Evolutionary conservation across 1,284 basidiomycete species (phyloP), one percentile per base, ranked within the genome.

Genomic region (Marasmius sp.): DNA sequence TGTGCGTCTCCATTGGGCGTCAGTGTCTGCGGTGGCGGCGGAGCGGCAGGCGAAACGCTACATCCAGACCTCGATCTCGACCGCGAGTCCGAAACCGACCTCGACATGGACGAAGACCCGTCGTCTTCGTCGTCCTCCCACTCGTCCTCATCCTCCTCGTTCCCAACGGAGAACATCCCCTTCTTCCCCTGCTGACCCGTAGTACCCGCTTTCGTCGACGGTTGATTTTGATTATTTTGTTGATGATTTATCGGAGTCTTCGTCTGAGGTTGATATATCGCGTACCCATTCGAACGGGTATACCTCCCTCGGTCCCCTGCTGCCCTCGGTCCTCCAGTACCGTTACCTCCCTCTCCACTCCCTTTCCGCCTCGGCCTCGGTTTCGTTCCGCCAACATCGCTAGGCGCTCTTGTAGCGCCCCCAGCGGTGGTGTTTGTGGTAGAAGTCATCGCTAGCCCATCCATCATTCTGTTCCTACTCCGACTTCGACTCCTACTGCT

Each of bases 401-500:
- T 51, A 2, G 20, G n/a, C 45, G 16, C 20, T n/a, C 11, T 20
- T 14, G 45, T 8, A 8, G 50, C 20, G 38, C 33, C 37, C 10
- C 18, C 27, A 27, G 5, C 18, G 6, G 48, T 49, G 27, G 48
- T 18, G 18, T 4, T 49, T 4, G 36, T 54, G 36, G 33, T n/a
- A 1, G 34, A 54, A 12, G 52, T 54, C 52, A 54, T 54, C n/a
- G 52, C 38, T 34, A 54, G 38, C 12, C 27, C 52, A 14, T 54
- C 52, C 36, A 9, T 14, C 7, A 54, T 14, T 16, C 52, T 36
- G 34, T 34, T 37, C 38, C 52, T 54, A 60, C 67, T 70, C 49
- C 60, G 54, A 36, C 67, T 70, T 14, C 60, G 59, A 51, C 63
- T 67, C 37, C 33, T 51, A 41, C 51, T 65, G 58, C 64, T 67